Base-by-base conservation (phyloP, 108 stramenopile species). In the Phaeodactylum tricornutum region DNA sequence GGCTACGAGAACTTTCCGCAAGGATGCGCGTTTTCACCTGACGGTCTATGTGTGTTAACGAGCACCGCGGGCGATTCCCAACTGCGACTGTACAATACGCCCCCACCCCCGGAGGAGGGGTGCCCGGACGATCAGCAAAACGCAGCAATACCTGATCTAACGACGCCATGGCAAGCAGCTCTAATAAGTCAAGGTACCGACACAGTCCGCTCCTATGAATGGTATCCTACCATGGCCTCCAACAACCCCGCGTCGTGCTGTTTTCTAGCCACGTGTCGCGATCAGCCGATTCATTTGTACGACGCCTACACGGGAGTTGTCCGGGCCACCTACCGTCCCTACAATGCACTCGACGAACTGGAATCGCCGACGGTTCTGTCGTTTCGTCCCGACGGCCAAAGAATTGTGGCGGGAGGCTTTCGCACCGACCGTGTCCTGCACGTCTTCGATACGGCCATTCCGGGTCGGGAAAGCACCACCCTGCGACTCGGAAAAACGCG, bases 221-320 rank as follows among this genome's bases (percentile, higher is more conserved):
- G 83, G 83, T 90, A 85, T 59, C 88, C 88, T 1, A 66, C 55
- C 31, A 85, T 90, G 81, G 55, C 67, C 12, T 85, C 84, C 0
- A 41, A 52, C 4, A 59, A 80, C 31, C 74, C 78, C 19, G 40
- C 58, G 15, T 50, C 78, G 2, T 80, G 78, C 43, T 72, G 71
- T 43, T 75, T 80, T 47, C 19, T 75, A 11, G 60, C 59, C 1
- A 42, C 62, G 9, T 47, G 61, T 29, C 28, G 74, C 47, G 62
- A 61, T 19, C 74, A 79, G 35, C 84, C 88, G 5, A 70, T 90
- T 16, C 88, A 85, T 56, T 46, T 90, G 23, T 75, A 69, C 45
- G 88, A 90, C 48, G 88, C 88, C 26, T 90, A 85, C 55, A 81
- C 67, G 3, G 81, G 77, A 4, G 24, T 45, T 29, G 55, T 90